A percentile compares a stretch with the other conserved stretches of the same genome.
These are phyloP conservation scores for Nakataea oryzae DNA, from an alignment of 2,329 filamentous ascomycete species.

Conservation along the genomic window DNA sequence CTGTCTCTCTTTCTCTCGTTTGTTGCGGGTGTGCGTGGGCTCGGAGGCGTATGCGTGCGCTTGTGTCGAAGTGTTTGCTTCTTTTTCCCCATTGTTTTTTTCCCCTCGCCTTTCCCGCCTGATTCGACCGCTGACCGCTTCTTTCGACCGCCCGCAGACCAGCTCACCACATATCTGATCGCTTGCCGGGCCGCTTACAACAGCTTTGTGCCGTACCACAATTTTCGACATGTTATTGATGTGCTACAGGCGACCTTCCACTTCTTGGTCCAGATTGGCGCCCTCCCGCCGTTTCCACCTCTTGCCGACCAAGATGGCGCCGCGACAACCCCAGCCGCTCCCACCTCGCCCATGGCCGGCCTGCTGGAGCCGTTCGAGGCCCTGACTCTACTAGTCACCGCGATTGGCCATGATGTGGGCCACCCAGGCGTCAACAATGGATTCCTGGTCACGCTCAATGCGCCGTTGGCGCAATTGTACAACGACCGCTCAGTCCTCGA, in stretches of 20 bases:
- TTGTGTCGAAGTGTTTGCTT: not conserved
- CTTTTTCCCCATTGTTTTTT: not conserved
- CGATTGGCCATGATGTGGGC: constrained; percentile 96
- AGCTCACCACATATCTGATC: constrained; percentile 75
- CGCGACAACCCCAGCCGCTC: not conserved
- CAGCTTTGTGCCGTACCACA: constrained; percentile 92
- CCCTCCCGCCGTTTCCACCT: constrained; percentile 53
- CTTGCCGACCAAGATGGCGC: constrained; percentile 19
- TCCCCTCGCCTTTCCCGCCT: not conserved
- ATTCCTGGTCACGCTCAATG: constrained; percentile 84
- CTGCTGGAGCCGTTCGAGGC: constrained; percentile 82
- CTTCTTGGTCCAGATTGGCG: constrained; percentile 74
- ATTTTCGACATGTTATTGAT: constrained; percentile 94
- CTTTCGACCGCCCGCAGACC: constrained; percentile 38
- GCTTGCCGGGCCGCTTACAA: constrained; percentile 94
- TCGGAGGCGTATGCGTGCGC: not conserved
- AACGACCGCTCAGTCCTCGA: constrained; percentile 95
- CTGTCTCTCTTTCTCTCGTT: constrained; percentile 3
- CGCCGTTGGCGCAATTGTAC: constrained; percentile 87
- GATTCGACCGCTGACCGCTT: constrained; percentile 24
- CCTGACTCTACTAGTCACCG: constrained; percentile 79
- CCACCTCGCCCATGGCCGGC: constrained; percentile 57
- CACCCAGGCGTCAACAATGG: constrained; percentile 98
- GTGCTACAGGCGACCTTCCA: constrained; percentile 89
- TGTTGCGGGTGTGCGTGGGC: not conserved